Evolutionary conservation across 176 grass and related monocot genomes (phyloP).

Genomic region (Saccharum officinarum): DNA sequence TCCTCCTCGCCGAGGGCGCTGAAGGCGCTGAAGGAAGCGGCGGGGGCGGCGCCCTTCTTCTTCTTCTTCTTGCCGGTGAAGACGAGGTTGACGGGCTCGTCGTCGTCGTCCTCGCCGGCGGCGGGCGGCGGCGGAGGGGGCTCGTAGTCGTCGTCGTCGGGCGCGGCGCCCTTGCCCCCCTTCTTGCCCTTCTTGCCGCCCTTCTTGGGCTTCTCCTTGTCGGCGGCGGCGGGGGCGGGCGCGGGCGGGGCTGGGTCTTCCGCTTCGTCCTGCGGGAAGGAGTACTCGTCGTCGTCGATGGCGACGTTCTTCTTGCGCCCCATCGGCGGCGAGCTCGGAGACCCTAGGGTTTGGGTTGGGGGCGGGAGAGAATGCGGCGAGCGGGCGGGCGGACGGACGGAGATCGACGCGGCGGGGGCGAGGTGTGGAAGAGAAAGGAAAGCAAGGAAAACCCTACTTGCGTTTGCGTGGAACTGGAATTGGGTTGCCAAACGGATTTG

Average conservation of each 20-base stretch:
- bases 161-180: conserved; percentile 46
- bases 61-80: conserved; percentile 97
- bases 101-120: conserved; percentile 36
- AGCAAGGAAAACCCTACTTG: conserved; percentile 36
- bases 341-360: conserved; percentile 14
- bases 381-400: conserved; percentile 30
- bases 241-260: conserved; percentile 33
- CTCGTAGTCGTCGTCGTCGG: conserved; percentile 55
- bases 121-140: conserved; percentile 24
- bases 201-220: conserved; percentile 50
- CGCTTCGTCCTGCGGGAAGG: conserved; percentile 58
- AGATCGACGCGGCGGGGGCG: conserved; percentile 21
- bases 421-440: conserved; percentile 6
- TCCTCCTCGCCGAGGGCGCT: conserved; percentile 59
- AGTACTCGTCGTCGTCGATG: conserved; percentile 97
- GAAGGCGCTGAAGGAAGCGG: conserved; percentile 39
- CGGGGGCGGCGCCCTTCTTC: conserved; percentile 55
- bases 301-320: conserved; percentile 90
- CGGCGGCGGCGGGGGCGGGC: conserved; percentile 11
- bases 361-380: neutral
- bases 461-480: neutral
- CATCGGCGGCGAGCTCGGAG: conserved; percentile 37
- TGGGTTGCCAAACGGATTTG: neutral
- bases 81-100: conserved; percentile 60
- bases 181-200: conserved; percentile 80